Evolutionary conservation across 116 monocot genomes (phyloP), one percentile per base, ranked within the genome.

Genomic region (Cymodocea nodosa): DNA sequence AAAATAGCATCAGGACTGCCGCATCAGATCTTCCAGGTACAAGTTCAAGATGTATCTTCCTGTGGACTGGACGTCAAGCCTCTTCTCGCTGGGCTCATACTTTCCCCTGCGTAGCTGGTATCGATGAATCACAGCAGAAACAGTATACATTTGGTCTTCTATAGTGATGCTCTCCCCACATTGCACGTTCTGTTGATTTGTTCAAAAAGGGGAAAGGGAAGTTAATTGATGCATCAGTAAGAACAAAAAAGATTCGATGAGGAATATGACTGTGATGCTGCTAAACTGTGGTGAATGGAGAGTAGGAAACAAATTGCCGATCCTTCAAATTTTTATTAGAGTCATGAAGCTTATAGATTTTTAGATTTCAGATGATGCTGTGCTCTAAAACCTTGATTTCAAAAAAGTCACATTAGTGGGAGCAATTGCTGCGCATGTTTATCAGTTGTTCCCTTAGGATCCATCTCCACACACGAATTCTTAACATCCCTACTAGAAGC

Each of bases 21-120:
- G 71, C n/a, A 94, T 68, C 34, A 94, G 73, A 64, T 81, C 84
- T 19, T 89, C 82, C 40, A 94, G 70, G 58, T 89, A 94, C 65
- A 94, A 18, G 59, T 94, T 94, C 56, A 94, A 65, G 30, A 89
- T 84, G 75, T 94, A 89, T 82, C 94, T 84, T 44, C 87, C 86
- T 6, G 94, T 87, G 10, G 87, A 94, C 65, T 70, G 80, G 59
- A 94, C 94, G 34, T 94, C 94, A 25, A 94, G 79, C 74, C 94
- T 77, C 64, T 87, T 94, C 77, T 94, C 94, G 13, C 84, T 87
- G n/a, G 94, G 94, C 65, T 89, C 84, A 37, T 94, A 94, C 44
- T 74, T 89, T 15, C 94, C 94, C 50, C 80, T 87, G 24, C 94
- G 89, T 18, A 94, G 71, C 74, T 89, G 94, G 63, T 94, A 89